Evolutionary conservation across 768 basidiomycete species (phyloP), one percentile per base, ranked within the genome.

Genomic region (Trametes maxima): DNA sequence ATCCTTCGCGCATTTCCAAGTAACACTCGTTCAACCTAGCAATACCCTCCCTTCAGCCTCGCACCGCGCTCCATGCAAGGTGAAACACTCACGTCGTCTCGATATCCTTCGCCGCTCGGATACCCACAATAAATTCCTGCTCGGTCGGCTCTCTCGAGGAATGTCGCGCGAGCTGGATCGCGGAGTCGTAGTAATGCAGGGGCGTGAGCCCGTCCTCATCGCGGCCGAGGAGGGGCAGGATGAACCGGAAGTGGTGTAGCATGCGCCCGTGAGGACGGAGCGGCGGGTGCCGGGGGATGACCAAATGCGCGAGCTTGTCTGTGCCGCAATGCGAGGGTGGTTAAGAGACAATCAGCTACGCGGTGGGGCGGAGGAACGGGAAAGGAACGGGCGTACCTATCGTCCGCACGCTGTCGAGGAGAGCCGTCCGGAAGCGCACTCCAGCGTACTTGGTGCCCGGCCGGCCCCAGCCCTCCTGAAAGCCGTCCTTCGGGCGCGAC

Each of bases 181-280:
- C 87, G 49, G 88, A 85, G 67, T 92, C 90, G 68, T 89, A 92
- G 67, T 87, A 87, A 71, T 91, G 88, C 57, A 92, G 71, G 0
- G 84, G 78, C 14, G 89, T 83, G 48, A 89, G 72, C n/a, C 85
- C 85, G 46, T 86, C 81, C 28, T 85, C 84, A 61, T 89, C 85
- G 58, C 72, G 74, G 70, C 76, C 43, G 73, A 85, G 58, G 1
- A 93, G 78, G 0, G 89, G 89, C 3, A 82, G 73, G 37, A 93
- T 81, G 74, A 88, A 90, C 44, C 90, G 86, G 69, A 92, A 89
- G 70, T 92, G 90, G 71, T 90, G 85, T 49, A 88, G 77, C 87
- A 92, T 87, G 64, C 90, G 86, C 4, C 80, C 80, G 70, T 90
- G 86, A 2, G 90, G 89, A 65, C 87, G 87, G 67, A 89, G 72